Base-by-base conservation (phyloP, 208 protist genomes). In the Trypanosoma caninum region DNA sequence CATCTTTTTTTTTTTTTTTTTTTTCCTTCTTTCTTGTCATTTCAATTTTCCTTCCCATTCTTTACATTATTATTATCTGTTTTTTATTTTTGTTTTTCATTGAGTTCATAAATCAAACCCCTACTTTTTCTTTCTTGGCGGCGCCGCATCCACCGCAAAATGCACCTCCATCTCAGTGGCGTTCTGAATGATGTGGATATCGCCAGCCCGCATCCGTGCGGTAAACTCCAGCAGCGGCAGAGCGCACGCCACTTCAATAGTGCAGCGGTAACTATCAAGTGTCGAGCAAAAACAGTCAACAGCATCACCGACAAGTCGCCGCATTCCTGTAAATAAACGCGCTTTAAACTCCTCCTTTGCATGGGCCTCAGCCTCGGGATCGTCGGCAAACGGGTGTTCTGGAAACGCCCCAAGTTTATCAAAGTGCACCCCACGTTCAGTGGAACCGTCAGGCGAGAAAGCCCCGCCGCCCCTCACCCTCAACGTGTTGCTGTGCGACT, bases 151-250 rank as follows among this genome's bases (percentile, higher is more conserved):
- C 0, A 76, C 65, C 40, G 62, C 69, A 10, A 55, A 52, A 57
- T 94, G 81, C 9, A 91, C 79, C 5, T 75, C 59, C 48, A 94
- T 80, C 37, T 75, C 67, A 28, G 66, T 53, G 4, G 60, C 66
- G 20, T 9, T 53, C 64, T 94, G 87, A 35, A 94, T 81, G 16
- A 34, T 46, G 13, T 40, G 35, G 27, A 91, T 25, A 42, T 87
- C 81, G 10, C 75, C 62, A 47, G 59, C 55, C 0, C 87, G 87
- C 30, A 31, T 35, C 38, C 48, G 45, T 34, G 66, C 42, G 52
- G 84, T 77, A 9, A 76, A 72, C 3, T 73, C 76, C 6, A 94
- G 54, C n/a, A 89, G 78, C 0, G 78, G 78, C 6, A 88, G 59
- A 33, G 72, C 57, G 51, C 76, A 86, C 30, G 70, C 76, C 34